These are phyloP conservation scores for Drechslerella coelobrocha DNA, from an alignment of 2,329 filamentous ascomycete genomes.

Conservation along the genomic window DNA sequence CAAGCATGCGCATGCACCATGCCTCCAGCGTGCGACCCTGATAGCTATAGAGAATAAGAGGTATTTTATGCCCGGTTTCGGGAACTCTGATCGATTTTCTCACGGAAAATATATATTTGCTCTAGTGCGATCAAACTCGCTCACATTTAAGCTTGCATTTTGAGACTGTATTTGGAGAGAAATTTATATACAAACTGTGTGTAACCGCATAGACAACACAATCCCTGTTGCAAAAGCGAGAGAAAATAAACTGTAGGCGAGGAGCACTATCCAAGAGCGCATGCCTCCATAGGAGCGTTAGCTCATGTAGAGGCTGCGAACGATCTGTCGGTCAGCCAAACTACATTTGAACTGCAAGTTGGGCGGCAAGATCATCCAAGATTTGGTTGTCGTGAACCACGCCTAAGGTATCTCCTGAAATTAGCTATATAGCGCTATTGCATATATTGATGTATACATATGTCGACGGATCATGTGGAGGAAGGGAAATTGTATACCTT, in stretches of 20 bases:
- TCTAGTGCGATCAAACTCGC: conserved; percentile 47
- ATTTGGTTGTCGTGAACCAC: too few species aligned
- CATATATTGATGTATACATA: background rate
- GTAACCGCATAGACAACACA: background rate
- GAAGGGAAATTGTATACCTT: too few species aligned
- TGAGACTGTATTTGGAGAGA: background rate
- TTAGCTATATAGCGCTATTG: background rate
- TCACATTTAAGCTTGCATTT: conserved; percentile 6
- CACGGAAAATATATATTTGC: conserved; percentile 21
- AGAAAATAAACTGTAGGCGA: too few species aligned
- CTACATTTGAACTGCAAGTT: too few species aligned
- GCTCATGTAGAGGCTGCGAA: too few species aligned
- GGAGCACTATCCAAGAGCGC: too few species aligned
- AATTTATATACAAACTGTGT: background rate
- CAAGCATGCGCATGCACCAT: too few species aligned
- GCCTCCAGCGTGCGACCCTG: too few species aligned
- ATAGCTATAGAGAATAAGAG: conserved; percentile 40
- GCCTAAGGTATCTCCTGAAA: background rate
- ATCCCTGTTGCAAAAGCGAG: conserved; percentile 4
- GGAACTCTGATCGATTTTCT: background rate
- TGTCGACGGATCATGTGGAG: too few species aligned
- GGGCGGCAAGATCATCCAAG: too few species aligned
- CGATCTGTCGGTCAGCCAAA: too few species aligned
- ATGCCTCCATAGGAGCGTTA: too few species aligned
- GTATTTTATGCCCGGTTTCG: conserved; percentile 15